These are phyloP conservation scores for Brassica hybrid DNA, from an alignment of 441 rosid genomes.

Conservation along the genomic window DNA sequence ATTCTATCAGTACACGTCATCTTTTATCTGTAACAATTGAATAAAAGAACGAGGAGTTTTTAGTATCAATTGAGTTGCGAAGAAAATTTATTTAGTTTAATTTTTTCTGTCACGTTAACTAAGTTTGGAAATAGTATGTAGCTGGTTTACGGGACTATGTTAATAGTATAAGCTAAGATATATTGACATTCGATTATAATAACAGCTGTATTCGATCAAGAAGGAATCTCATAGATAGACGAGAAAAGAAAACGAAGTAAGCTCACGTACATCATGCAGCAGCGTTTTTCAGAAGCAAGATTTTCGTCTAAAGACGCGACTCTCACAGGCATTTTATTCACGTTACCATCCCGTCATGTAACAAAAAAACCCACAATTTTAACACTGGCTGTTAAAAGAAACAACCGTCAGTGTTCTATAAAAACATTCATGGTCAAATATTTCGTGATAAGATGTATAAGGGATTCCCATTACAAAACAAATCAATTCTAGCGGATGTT, in stretches of 20 bases:
- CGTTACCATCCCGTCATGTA: neutral
- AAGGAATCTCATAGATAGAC: too few relatives aligned
- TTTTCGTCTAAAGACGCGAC: conserved; percentile 4
- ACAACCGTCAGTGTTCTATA: neutral
- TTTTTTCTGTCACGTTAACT: too few relatives aligned
- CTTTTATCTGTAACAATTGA: neutral
- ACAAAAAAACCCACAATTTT: neutral
- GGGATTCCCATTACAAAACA: neutral
- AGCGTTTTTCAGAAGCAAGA: neutral
- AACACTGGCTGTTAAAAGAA: neutral
- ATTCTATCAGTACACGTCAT: too few relatives aligned
- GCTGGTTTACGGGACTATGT: too few relatives aligned
- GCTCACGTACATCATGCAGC: conserved; percentile 12
- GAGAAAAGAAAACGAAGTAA: neutral
- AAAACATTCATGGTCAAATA: neutral
- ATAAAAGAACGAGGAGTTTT: too few relatives aligned
- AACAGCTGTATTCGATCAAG: too few relatives aligned
- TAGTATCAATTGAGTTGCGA: too few relatives aligned
- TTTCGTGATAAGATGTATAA: neutral
- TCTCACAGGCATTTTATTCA: neutral
- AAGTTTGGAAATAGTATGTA: too few relatives aligned
- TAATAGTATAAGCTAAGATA: too few relatives aligned
- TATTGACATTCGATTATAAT: too few relatives aligned
- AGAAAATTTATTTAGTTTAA: too few relatives aligned
- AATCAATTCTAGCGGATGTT: too few relatives aligned